Base-by-base conservation (phyloP, 257 asterid species). In the Oldenlandia corymbosa region DNA sequence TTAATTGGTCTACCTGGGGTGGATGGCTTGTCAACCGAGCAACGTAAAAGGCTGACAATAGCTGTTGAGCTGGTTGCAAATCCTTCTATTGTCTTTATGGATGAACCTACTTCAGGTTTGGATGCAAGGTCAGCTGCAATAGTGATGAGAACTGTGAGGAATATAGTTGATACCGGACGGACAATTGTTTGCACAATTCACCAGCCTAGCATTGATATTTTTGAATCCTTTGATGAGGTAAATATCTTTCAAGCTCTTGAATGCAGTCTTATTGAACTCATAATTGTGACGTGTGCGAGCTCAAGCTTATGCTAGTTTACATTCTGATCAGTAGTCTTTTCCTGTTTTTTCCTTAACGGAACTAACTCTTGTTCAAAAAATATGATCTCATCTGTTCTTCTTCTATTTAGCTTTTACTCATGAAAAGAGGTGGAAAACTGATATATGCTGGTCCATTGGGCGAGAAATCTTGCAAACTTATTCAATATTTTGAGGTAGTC, bases 121-220 rank as follows among this genome's bases (percentile, higher is more conserved):
- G 97, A 90, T 78, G 97, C 97, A 52, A 85, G 96, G 69, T 77
- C 97, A 71, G 97, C 97, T 53, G 97, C 97, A 58, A 90, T 90
- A 68, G 97, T 90, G 73, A 90, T 90, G 97, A 80, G 97, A 76
- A 90, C 97, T 24, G 97, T 90, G 76, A 78, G 97, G 71, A 90
- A 90, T 77, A 85, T 90, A 17, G 97, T 87, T 41, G 85, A 90
- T 72, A 90, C 97, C 31, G 95, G 95, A 68, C 72, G 97, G 74
- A 90, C 97, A n/a, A 90, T 90, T 69, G 97, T 90, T 70, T 90
- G 97, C 81, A 90, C 97, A 13, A 90, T 90, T 76, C 97, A 90
- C 78, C 97, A 90, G 68, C 97, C 97, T 70, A 90, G 97, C 84
- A 84, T 90, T 61, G 96, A 90, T 75, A 90, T 90, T 70, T 90